A percentile compares a stretch with the other conserved stretches of the same genome.
phyloP scores from a whole-genome alignment of 148 eudicot genomes.

The Euryodendron excelsum region DNA sequence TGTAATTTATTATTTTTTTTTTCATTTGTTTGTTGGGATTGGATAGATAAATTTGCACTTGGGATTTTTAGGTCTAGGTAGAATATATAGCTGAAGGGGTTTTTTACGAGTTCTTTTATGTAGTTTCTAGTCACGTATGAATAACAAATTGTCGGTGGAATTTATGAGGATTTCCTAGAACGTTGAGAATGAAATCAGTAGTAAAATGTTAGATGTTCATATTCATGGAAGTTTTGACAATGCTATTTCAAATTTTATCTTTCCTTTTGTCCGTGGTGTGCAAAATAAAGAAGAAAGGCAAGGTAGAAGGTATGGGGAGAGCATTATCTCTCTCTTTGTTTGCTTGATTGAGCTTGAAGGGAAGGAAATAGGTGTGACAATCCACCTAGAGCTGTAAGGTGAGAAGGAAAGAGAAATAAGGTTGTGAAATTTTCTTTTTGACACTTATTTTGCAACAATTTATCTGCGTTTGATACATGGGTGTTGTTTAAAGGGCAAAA shows the following conservation, averaged over 20 bases:
- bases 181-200: too few species aligned
- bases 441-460: too few species aligned
- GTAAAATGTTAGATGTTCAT: too few species aligned
- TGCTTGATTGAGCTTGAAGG: background rate
- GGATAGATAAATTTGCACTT: background rate
- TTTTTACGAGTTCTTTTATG: background rate
- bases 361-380: background rate
- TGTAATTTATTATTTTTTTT: too few species aligned
- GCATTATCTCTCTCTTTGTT: background rate
- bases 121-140: too few species aligned
- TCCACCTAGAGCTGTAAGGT: background rate
- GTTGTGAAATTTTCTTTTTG: background rate
- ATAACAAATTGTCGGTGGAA: too few species aligned
- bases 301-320: background rate
- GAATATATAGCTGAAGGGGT: background rate
- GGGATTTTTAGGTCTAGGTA: background rate
- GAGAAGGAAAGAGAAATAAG: background rate
- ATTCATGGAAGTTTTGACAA: background rate
- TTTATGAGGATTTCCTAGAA: too few species aligned
- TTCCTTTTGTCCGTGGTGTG: too few species aligned
- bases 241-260: too few species aligned
- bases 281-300: too few species aligned
- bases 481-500: too few species aligned
- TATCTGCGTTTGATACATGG: too few species aligned
- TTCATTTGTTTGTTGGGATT: background rate